Evolutionary conservation across 108 stramenopile species (phyloP).

Genomic region (Schizochytrium sp.): DNA sequence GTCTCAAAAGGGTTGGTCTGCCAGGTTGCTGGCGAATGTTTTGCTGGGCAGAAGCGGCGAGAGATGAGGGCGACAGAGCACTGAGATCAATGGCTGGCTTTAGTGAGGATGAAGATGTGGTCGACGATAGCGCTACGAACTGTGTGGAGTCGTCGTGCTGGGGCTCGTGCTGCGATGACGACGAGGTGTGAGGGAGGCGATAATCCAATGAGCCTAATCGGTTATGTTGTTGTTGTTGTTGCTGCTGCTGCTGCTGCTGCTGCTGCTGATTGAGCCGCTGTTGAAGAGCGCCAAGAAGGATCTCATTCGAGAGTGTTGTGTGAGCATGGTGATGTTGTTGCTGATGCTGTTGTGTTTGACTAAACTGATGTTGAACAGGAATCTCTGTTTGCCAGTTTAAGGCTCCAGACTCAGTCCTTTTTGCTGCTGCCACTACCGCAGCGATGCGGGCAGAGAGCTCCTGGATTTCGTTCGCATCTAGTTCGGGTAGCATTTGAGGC

Average conservation of each 20-base stretch:
- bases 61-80: not conserved
- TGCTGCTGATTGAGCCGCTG: not conserved
- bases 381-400: not conserved
- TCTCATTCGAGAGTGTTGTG: not conserved
- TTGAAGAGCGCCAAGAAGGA: not conserved
- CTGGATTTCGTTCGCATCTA: not conserved
- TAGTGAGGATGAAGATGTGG: too few relatives aligned
- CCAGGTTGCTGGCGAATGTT: not conserved
- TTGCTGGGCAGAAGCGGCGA: not conserved
- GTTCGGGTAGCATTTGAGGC: conserved; percentile 30
- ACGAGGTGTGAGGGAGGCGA: not conserved
- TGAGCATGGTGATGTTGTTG: not conserved
- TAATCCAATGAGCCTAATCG: not conserved
- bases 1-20: not conserved
- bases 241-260: not conserved
- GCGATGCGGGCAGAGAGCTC: conserved; percentile 10
- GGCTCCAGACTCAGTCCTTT: not conserved
- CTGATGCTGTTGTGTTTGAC: not conserved
- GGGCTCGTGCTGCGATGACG: not conserved
- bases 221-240: not conserved
- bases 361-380: not conserved
- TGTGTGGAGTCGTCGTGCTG: not conserved
- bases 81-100: too few relatives aligned
- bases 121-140: too few relatives aligned
- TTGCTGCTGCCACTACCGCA: not conserved